Percentiles rank a stretch among this genome's conserved stretches.
phyloP scores from a whole-genome alignment of 352 stramenopile species.

The Phytophthora vignae region DNA sequence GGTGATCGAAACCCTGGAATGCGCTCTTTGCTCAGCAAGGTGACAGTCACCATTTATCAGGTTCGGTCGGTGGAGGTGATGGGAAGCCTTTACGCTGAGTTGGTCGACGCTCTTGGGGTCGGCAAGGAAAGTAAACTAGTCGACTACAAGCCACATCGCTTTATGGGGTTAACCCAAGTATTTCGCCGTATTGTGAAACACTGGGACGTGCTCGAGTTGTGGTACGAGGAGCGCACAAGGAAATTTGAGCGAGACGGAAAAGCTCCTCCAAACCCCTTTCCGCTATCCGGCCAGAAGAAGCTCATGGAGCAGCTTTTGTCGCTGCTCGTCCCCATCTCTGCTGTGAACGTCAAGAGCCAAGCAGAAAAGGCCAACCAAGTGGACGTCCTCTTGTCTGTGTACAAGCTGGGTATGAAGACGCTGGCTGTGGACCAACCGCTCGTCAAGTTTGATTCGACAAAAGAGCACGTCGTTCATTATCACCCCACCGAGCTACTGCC shows the following conservation, averaged over 20 bases:
- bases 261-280: neutral
- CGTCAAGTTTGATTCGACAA: neutral
- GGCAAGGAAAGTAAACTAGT: slow-evolving; percentile 12
- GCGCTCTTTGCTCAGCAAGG: slow-evolving; percentile 2
- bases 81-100: slow-evolving; percentile 5
- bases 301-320: slow-evolving; percentile 12
- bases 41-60: slow-evolving; percentile 7
- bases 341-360: slow-evolving; percentile 9
- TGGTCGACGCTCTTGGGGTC: slow-evolving; percentile 1
- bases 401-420: slow-evolving; percentile 7
- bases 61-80: slow-evolving; percentile 1
- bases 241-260: neutral
- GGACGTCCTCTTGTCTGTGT: slow-evolving; percentile 11
- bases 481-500: neutral
- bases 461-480: neutral
- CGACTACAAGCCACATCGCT: slow-evolving; percentile 11
- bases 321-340: slow-evolving; percentile 4
- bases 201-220: slow-evolving; percentile 3
- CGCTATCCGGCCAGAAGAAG: neutral
- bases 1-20: slow-evolving; percentile 3
- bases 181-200: slow-evolving; percentile 12
- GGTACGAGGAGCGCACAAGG: slow-evolving; percentile 3
- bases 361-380: slow-evolving; percentile 12
- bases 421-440: neutral
- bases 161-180: slow-evolving; percentile 5